A percentile compares a stretch with the other conserved stretches of the same genome.
phyloP scores from a whole-genome alignment of 1,139 yeast genomes.

The Blastobotrys raffinosifermentans region DNA sequence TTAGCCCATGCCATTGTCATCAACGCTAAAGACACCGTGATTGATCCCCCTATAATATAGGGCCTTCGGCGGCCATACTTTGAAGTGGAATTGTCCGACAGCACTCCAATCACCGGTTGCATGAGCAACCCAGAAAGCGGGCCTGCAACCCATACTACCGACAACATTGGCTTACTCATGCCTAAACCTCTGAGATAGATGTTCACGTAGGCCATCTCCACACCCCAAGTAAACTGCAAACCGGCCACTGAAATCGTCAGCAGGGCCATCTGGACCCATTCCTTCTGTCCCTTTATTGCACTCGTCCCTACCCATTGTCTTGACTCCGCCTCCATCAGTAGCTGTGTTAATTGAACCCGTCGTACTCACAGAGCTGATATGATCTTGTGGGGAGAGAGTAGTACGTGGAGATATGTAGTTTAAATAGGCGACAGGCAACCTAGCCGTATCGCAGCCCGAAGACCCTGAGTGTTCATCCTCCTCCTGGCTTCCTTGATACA shows the following conservation, averaged over 20 bases:
- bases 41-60: slow-evolving; percentile 48
- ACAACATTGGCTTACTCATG: slow-evolving; percentile 45
- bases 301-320: slow-evolving; percentile 31
- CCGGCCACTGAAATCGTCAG: slow-evolving; percentile 35
- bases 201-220: slow-evolving; percentile 37
- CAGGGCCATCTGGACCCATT: slow-evolving; percentile 28
- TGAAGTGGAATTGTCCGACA: slow-evolving; percentile 45
- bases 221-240: slow-evolving; percentile 40
- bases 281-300: slow-evolving; percentile 27
- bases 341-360: too few species aligned
- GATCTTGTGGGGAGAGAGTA: too few species aligned
- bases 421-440: too few species aligned
- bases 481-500: too few species aligned
- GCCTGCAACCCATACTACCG: slow-evolving; percentile 58
- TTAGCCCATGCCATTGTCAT: slow-evolving; percentile 44
- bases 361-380: too few species aligned
- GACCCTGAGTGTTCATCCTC: too few species aligned
- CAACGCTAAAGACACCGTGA: slow-evolving; percentile 42
- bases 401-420: too few species aligned
- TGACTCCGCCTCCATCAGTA: neutral
- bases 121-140: slow-evolving; percentile 56
- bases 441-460: too few species aligned
- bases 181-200: slow-evolving; percentile 45
- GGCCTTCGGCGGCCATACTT: slow-evolving; percentile 49
- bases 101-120: slow-evolving; percentile 53